Conservation (phyloP, 306 rosid genomes). For the Vachellia pachyceras region DNA sequence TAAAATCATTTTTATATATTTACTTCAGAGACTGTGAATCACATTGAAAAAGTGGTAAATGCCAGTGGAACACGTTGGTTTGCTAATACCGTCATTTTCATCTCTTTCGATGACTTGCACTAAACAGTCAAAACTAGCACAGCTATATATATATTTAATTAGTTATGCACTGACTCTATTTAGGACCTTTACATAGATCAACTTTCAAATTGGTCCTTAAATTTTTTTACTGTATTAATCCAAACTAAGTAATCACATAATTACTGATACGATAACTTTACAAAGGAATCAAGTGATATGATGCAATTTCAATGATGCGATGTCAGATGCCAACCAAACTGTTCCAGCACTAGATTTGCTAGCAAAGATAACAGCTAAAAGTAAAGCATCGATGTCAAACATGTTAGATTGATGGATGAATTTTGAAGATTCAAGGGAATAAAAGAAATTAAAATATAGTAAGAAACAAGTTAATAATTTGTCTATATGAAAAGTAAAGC, state of each 20-base stretch:
- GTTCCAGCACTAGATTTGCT: neutral
- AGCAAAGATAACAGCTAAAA: neutral
- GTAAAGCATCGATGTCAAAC: no score
- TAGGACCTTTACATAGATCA: neutral
- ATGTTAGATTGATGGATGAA: no score
- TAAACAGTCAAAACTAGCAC: neutral
- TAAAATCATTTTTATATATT: no score
- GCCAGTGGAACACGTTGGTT: no score
- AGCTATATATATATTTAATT: neutral
- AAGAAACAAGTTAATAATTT: neutral
- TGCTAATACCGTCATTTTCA: no score
- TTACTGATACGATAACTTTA: neutral
- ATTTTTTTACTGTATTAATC: neutral
- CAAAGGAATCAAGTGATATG: neutral
- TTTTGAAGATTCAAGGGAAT: no score
- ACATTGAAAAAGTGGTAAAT: no score
- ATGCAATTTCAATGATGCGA: neutral
- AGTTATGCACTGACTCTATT: neutral
- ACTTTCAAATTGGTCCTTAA: neutral
- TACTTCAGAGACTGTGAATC: no score
- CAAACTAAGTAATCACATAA: neutral
- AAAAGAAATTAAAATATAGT: no score
- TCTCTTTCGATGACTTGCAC: no score
- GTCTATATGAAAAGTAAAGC: no score
- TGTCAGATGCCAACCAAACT: neutral